A percentile compares a stretch with the other conserved stretches of the same genome.
These are phyloP conservation scores for Aureobasidium leucospermi DNA, from an alignment of 2,329 filamentous ascomycete species.

Conservation along the genomic window DNA sequence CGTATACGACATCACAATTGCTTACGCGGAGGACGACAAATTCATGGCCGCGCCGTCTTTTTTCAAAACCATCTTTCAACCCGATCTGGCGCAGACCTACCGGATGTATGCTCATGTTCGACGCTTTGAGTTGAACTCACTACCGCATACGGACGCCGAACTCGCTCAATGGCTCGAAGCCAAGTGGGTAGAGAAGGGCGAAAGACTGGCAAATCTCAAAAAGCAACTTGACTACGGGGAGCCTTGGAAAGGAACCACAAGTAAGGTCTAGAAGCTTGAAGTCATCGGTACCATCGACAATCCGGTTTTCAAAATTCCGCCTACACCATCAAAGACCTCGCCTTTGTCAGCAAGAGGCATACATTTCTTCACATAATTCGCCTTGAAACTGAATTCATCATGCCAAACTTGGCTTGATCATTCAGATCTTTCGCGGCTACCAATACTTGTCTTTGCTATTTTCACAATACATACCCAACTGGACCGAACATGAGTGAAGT, in stretches of 20 bases:
- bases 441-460: too few species aligned
- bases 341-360: neutral
- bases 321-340: neutral
- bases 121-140: conserved; percentile 22
- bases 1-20: conserved; percentile 34
- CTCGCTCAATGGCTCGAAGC: conserved; percentile 29
- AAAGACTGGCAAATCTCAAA: conserved; percentile 23
- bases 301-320: neutral
- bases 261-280: neutral
- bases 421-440: too few species aligned
- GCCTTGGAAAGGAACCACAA: neutral
- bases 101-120: conserved; percentile 29
- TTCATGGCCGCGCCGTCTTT: conserved; percentile 30
- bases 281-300: neutral
- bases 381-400: too few species aligned
- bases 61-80: conserved; percentile 23
- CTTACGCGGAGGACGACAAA: conserved; percentile 24
- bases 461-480: neutral
- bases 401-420: too few species aligned
- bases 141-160: conserved; percentile 25
- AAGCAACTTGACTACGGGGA: conserved; percentile 7
- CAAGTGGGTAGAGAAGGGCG: conserved; percentile 31
- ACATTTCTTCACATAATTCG: neutral
- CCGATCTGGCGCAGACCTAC: conserved; percentile 22
- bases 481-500: neutral